Conservation (phyloP, 495 filamentous ascomycete genomes). For the Lasiosphaeriaceae sp. region DNA sequence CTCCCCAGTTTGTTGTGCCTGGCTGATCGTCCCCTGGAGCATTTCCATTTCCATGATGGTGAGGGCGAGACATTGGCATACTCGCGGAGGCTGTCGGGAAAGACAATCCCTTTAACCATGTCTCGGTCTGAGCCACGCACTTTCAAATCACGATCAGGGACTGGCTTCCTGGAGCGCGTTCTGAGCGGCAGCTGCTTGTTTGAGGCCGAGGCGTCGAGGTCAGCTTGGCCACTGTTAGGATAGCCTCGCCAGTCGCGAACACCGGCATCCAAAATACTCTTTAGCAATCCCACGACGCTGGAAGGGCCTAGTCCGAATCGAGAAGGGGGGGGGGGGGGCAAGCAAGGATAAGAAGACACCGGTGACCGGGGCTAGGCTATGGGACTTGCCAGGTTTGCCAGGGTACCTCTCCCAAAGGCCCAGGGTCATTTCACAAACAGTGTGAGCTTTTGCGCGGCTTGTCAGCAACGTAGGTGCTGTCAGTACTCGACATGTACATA, state of each 20-base stretch:
- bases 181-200: too few species aligned
- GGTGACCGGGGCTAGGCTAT: conserved; percentile 14
- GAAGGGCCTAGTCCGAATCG: conserved; percentile 23
- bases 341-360: conserved; percentile 23
- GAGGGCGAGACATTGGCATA: conserved; percentile 13
- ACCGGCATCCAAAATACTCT: neutral
- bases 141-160: neutral
- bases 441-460: neutral
- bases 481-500: too few species aligned
- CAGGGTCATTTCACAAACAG: neutral
- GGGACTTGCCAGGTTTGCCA: conserved; percentile 13
- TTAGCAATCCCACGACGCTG: conserved; percentile 17
- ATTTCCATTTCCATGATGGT: conserved; percentile 5
- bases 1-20: conserved; percentile 5
- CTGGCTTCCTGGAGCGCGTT: too few species aligned
- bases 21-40: neutral
- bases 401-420: too few species aligned
- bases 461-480: conserved; percentile 6
- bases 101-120: conserved; percentile 7
- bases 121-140: conserved; percentile 11
- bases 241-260: conserved; percentile 1
- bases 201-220: conserved; percentile 2
- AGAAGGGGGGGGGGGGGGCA: conserved; percentile 19
- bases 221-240: neutral
- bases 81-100: conserved; percentile 6